Base-by-base conservation (phyloP, 75 land plant species). In the Cupressus sempervirens region DNA sequence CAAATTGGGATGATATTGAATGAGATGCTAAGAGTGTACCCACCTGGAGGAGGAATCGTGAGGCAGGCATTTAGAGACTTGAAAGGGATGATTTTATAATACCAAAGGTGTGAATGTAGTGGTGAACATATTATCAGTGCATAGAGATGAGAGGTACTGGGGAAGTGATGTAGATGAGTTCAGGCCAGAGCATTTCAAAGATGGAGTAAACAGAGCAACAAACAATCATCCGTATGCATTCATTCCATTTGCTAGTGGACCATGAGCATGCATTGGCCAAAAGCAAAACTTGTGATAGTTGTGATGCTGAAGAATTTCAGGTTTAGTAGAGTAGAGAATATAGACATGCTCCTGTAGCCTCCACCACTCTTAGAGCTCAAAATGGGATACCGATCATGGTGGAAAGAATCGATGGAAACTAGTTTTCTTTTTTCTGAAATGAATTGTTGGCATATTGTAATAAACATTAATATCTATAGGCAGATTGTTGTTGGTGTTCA, bases 161-260 rank as follows among this genome's bases (percentile, higher is more conserved):
- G 94, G 96, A 20, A 26, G 54, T 1, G 93, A 94, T 58, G 96
- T 85, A 3, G 68, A 88, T 38, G 93, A 91, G 35, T 94, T 94
- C 88, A 87, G 90, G 30, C 96, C 96, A 7, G 88, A 84, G 4
- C 72, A 93, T 41, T 94, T 94, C 80, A 50, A 15, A 50, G 53
- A 50, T 50, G 53, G 53, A 50, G 3, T 50, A 50, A 50, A 15
- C 53, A 50, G 54, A 8, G 45, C 80, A 23, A 83, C 90, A 3
- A 45, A 76, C 50, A 89, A 90, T 35, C 94, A 92, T 54, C 91
- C 53, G 2, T 50, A 50, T 50, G 53, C 53, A 13, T 50, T 50
- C 53, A 50, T 50, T 50, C 53, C 53, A 30, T 90, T 90, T 32
- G 41, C 84, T 11, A 36, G n/a, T 32, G 91, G 91, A 23, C 90